Conservation (phyloP, 345 rosid genomes). For the Hibiscus tridactylites region DNA sequence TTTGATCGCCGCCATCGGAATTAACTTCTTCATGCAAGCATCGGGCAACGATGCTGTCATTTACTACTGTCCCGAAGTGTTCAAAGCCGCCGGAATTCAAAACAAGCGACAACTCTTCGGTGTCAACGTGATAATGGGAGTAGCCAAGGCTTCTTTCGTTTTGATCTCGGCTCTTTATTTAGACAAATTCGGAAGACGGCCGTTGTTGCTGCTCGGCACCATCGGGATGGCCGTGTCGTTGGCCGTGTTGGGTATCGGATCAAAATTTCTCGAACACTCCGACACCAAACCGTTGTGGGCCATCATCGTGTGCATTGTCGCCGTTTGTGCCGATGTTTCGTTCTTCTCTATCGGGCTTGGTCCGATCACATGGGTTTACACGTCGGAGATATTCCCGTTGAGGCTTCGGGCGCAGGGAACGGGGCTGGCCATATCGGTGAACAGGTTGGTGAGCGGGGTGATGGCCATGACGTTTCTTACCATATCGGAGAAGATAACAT, state of each 20-base stretch:
- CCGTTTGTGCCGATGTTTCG: slow-evolving; percentile 56
- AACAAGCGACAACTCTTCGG: slow-evolving; percentile 29
- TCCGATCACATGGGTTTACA: slow-evolving; percentile 76
- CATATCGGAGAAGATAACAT: slow-evolving; percentile 32
- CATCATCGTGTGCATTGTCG: slow-evolving; percentile 15
- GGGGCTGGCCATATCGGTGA: slow-evolving; percentile 51
- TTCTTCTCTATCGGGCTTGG: slow-evolving; percentile 81
- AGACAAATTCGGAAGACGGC: slow-evolving; percentile 47
- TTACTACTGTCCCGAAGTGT: slow-evolving; percentile 49
- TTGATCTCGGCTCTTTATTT: slow-evolving; percentile 32
- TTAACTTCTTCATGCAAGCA: slow-evolving; percentile 64
- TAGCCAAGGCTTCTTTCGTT: slow-evolving; percentile 37
- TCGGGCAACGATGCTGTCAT: slow-evolving; percentile 57
- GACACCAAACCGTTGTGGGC: slow-evolving; percentile 9
- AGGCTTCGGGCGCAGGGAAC: slow-evolving; percentile 64
- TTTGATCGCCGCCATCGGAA: slow-evolving; percentile 38
- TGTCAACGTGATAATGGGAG: slow-evolving; percentile 42
- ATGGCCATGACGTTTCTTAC: slow-evolving; percentile 67
- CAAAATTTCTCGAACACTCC: slow-evolving; percentile 22
- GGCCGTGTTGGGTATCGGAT: slow-evolving; percentile 25
- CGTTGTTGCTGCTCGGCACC: slow-evolving; percentile 8
- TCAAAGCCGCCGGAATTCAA: slow-evolving; percentile 36
- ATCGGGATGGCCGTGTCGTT: slow-evolving; percentile 23
- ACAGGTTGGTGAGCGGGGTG: slow-evolving; percentile 62
- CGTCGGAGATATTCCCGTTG: slow-evolving; percentile 66